Conservation (phyloP, 2,329 filamentous ascomycete genomes). For the Acrocalymma vagum region DNA sequence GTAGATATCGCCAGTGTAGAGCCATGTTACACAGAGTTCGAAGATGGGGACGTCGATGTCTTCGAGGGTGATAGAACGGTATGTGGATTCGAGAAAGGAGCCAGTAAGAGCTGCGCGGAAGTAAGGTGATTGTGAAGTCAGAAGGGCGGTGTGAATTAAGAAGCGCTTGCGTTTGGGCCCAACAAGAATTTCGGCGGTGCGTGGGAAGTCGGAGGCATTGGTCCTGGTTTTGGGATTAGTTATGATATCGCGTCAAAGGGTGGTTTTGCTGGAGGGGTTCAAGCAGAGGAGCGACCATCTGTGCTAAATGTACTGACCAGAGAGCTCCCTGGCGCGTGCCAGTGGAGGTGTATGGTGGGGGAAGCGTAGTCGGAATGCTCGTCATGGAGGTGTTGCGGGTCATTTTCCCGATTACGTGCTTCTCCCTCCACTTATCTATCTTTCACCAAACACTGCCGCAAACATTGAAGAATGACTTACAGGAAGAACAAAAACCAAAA, state of each 20-base stretch:
- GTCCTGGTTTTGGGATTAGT: conserved; percentile 35
- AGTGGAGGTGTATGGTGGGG: conserved; percentile 40
- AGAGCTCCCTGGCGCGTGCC: conserved; percentile 22
- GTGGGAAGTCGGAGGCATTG: conserved; percentile 51
- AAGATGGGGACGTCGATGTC: conserved; percentile 56
- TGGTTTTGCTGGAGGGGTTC: neutral
- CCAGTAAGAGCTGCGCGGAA: conserved; percentile 60
- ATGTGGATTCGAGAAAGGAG: conserved; percentile 55
- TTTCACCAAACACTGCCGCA: neutral
- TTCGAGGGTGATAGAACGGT: conserved; percentile 53
- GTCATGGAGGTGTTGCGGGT: conserved; percentile 18
- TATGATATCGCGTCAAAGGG: neutral
- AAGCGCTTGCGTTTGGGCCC: conserved; percentile 52
- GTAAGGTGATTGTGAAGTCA: conserved; percentile 58
- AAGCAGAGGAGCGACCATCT: conserved; percentile 20
- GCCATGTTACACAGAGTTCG: conserved; percentile 61
- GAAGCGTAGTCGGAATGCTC: conserved; percentile 32
- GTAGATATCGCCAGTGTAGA: conserved; percentile 55
- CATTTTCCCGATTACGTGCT: conserved; percentile 16
- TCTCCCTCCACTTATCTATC: conserved; percentile 15
- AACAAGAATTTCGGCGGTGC: conserved; percentile 46
- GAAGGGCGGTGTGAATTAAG: conserved; percentile 57
- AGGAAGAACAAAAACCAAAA: neutral
- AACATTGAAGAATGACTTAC: neutral
- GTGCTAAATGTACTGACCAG: conserved; percentile 23